Percentiles rank a stretch among this genome's conserved stretches.
These are phyloP conservation scores for Begonia masoniana DNA, from an alignment of 306 rosid species.

Conservation along the genomic window DNA sequence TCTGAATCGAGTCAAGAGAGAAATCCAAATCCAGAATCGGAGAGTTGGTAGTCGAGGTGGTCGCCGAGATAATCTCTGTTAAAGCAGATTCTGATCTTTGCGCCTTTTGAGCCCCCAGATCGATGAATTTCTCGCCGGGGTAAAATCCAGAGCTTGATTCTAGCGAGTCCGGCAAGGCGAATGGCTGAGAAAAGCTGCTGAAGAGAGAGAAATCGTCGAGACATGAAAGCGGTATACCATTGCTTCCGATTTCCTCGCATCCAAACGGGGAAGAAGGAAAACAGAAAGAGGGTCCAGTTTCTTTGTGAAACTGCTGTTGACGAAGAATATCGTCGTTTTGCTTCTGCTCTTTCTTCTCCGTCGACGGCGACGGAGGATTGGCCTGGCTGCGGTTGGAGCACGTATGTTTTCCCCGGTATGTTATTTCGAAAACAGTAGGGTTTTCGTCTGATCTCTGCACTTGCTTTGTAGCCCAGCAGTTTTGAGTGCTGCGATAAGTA, in stretches of 20 bases:
- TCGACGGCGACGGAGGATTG: conserved; percentile 35
- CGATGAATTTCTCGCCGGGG: too few relatives aligned
- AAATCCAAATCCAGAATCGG: conserved; percentile 54
- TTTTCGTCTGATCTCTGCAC: conserved; percentile 92
- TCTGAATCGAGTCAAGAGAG: conserved; percentile 30
- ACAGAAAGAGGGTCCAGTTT: conserved; percentile 31
- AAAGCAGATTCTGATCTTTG: conserved; percentile 33
- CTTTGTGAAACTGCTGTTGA: conserved; percentile 9
- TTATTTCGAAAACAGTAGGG: conserved; percentile 60
- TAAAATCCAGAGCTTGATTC: conserved; percentile 3
- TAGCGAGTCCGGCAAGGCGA: conserved; percentile 29
- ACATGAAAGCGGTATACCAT: conserved; percentile 7
- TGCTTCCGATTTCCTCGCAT: conserved; percentile 9
- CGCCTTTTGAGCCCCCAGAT: conserved; percentile 1
- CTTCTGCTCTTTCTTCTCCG: conserved; percentile 40
- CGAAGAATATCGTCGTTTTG: background rate
- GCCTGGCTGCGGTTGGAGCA: conserved; percentile 47
- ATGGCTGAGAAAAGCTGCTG: conserved; percentile 26
- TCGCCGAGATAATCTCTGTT: conserved; percentile 50
- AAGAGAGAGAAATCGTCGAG: conserved; percentile 14
- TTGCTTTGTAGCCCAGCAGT: conserved; percentile 87
- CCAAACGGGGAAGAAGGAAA: conserved; percentile 47
- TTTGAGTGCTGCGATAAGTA: conserved; percentile 67
- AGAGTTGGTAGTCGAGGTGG: conserved; percentile 44
- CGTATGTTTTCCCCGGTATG: conserved; percentile 64